Evolutionary conservation across 2,329 filamentous ascomycete genomes (phyloP).

Genomic region (Phaeosphaeriaceae sp.): DNA sequence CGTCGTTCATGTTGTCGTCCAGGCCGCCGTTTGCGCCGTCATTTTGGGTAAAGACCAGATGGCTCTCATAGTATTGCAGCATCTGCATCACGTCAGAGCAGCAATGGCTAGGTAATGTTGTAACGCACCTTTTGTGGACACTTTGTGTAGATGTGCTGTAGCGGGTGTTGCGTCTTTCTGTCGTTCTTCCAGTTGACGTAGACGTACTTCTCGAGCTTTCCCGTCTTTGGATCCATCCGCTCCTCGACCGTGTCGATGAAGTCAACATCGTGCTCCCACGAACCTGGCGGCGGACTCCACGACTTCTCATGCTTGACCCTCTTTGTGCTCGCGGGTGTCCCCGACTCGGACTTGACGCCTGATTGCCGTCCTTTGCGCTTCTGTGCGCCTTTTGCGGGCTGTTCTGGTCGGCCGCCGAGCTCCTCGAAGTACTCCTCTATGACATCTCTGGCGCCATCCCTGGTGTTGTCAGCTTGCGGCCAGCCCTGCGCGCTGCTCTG

Average conservation of each 20-base stretch:
- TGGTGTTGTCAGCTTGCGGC: constrained; percentile 13
- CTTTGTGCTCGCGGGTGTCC: constrained; percentile 35
- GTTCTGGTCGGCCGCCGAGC: constrained; percentile 68
- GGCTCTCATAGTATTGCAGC: constrained; percentile 60
- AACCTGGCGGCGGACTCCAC: constrained; percentile 74
- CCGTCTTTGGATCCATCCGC: constrained; percentile 48
- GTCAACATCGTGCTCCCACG: constrained; percentile 77
- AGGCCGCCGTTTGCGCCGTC: constrained; percentile 17
- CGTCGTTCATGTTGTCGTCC: constrained; percentile 10
- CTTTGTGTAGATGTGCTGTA: constrained; percentile 72
- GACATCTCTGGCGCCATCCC: constrained; percentile 56
- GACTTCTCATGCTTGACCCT: constrained; percentile 50
- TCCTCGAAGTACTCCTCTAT: constrained; percentile 69
- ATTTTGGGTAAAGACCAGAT: constrained; percentile 46
- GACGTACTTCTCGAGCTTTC: constrained; percentile 65
- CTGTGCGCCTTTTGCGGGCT: constrained; percentile 60
- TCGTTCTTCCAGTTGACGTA: constrained; percentile 78
- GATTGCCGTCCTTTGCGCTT: constrained; percentile 46
- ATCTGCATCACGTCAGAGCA: constrained; percentile 28
- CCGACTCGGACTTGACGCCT: constrained; percentile 25
- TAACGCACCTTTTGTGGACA: constrained; percentile 73
- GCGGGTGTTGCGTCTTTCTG: constrained; percentile 75
- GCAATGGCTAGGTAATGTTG: neutral
- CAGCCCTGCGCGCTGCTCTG: neutral
- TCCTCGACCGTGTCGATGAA: constrained; percentile 77